Evolutionary conservation across 2,329 filamentous ascomycete genomes (phyloP).

Genomic region (Thelonectria blattea): DNA sequence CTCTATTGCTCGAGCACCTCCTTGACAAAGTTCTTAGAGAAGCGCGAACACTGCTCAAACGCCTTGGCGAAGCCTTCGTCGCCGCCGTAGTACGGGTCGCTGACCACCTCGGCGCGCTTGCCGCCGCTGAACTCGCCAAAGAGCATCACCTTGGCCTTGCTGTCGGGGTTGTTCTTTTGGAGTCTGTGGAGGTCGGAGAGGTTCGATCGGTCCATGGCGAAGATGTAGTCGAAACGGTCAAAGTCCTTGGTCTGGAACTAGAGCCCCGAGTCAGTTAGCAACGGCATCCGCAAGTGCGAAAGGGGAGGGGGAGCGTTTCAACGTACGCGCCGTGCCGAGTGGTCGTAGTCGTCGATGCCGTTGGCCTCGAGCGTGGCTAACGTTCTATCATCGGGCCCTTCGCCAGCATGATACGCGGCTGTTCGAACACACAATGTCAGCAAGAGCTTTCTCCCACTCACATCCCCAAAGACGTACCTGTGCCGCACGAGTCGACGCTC

Average conservation of each 20-base stretch:
- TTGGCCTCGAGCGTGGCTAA: constrained; percentile 77
- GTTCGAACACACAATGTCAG: constrained; percentile 16
- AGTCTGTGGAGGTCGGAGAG: constrained; percentile 71
- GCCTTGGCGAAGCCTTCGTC: constrained; percentile 80
- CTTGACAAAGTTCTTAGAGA: constrained; percentile 77
- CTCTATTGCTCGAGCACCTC: constrained; percentile 49
- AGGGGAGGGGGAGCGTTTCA: background rate
- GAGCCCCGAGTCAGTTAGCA: background rate
- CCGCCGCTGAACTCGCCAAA: constrained; percentile 83
- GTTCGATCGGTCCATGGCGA: constrained; percentile 92
- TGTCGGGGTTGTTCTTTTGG: constrained; percentile 61
- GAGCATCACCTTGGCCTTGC: constrained; percentile 73
- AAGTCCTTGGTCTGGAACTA: constrained; percentile 73
- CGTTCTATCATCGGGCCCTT: constrained; percentile 80
- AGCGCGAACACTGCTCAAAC: constrained; percentile 83
- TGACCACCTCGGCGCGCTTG: constrained; percentile 70
- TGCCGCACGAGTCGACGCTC: constrained; percentile 87
- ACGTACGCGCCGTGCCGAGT: constrained; percentile 75
- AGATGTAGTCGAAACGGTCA: constrained; percentile 85
- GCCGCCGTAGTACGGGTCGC: constrained; percentile 94
- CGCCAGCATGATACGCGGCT: constrained; percentile 83
- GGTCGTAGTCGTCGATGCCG: constrained; percentile 77
- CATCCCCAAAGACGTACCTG: constrained; percentile 51
- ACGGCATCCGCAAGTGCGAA: background rate
- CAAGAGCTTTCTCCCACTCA: background rate